Base-by-base conservation (phyloP, 2,329 filamentous ascomycete genomes). In the Pseudogymnoascus verrucosus region DNA sequence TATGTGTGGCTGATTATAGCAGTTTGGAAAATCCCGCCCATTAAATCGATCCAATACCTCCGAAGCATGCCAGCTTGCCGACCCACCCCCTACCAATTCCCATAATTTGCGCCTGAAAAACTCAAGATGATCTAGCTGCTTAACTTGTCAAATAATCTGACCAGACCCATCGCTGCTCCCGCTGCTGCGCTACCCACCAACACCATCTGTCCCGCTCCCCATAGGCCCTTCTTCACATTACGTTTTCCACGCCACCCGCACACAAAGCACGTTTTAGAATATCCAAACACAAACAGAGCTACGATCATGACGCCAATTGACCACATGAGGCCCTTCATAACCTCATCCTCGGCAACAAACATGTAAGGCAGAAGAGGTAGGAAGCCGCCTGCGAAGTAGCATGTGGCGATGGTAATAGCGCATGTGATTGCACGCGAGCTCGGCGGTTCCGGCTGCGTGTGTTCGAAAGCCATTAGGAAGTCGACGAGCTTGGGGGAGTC, bases 271-370 rank as follows among this genome's bases (percentile, higher is more conserved):
- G 84, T 87, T 77, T 89, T 89, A 63, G 80, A 77, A 68, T 86
- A 87, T n/a, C 87, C 87, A 71, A 89, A 89, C 2, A 76, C 73
- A 63, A 89, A 81, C 47, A 89, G 73, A 1, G 85, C 82, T 6
- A 85, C 70, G 11, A 84, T 79, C 70, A 87, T 89, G 62, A 89
- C 79, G 4, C 72, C 79, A 26, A 88, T 79, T 23, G 84, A 87
- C 65, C 84, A 82, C 37, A 81, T 78, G 61, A 92, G 75, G 6
- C 80, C 82, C 14, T 72, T 66, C 36, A 75, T 69, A 5, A 83
- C 77, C 26, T 76, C 70, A 4, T 77, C 66, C 3, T 67, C 66
- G 1, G 65, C 69, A 16, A 80, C 76, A 63, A 80, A 79, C 64
- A 85, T 78, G 69, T 86, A 86, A 0, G 83, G 83, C 31, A 84